Evolutionary conservation across 805 yeast species (phyloP).

Genomic region (Teunomyces pallodes): DNA sequence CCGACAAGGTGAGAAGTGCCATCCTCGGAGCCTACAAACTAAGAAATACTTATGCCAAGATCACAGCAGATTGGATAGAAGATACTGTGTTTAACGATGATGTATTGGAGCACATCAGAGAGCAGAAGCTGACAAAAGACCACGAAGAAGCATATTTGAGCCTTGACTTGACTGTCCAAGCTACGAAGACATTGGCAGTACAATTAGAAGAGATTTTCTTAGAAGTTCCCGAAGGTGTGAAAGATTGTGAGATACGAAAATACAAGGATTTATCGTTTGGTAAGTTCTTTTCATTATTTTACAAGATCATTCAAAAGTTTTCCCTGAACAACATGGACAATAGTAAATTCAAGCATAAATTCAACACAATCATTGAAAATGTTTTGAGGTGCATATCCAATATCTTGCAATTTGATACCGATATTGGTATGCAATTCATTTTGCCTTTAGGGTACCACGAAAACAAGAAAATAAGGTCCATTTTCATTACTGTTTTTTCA

Average conservation of each 20-base stretch:
- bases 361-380: conserved; percentile 56
- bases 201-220: conserved; percentile 55
- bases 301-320: conserved; percentile 49
- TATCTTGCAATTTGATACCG: conserved; percentile 67
- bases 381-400: conserved; percentile 66
- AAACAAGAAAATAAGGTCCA: conserved; percentile 60
- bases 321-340: conserved; percentile 21
- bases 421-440: conserved; percentile 72
- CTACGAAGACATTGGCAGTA: conserved; percentile 55
- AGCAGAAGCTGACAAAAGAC: conserved; percentile 12
- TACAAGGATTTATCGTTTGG: conserved; percentile 63
- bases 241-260: conserved; percentile 51
- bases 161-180: conserved; percentile 62
- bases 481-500: conserved; percentile 76
- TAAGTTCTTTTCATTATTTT: conserved; percentile 63
- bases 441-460: conserved; percentile 76
- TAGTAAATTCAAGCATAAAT: conserved; percentile 48
- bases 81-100: conserved; percentile 44
- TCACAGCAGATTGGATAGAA: conserved; percentile 53
- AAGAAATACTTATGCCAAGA: conserved; percentile 48
- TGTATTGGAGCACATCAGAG: conserved; percentile 4
- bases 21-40: conserved; percentile 44
- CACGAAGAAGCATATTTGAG: conserved; percentile 48
- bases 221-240: conserved; percentile 56
- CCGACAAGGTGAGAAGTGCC: conserved; percentile 30